These are phyloP conservation scores for Umbelopsis ramanniana DNA, from an alignment of 192 early-diverging fungal species.

Conservation along the genomic window DNA sequence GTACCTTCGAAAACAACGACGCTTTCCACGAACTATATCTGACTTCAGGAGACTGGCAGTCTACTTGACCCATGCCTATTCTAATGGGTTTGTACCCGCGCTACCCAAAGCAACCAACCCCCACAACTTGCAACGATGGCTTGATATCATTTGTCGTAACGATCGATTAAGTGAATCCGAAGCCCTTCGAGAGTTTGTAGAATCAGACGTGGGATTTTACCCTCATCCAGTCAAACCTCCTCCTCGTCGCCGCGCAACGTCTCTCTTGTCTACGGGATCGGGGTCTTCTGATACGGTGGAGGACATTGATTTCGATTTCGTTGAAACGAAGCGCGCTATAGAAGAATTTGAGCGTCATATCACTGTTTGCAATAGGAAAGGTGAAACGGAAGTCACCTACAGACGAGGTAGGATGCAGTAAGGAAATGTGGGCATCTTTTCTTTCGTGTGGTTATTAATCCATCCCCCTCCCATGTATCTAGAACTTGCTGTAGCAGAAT, in stretches of 20 bases:
- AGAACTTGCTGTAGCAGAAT: conserved; percentile 24
- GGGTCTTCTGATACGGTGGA: conserved; percentile 21
- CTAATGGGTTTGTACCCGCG: conserved; percentile 29
- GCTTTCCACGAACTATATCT: conserved; percentile 37
- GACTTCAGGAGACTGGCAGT: conserved; percentile 31
- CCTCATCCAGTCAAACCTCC: background rate
- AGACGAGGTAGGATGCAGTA: background rate
- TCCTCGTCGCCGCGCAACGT: background rate
- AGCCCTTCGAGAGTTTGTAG: conserved; percentile 42
- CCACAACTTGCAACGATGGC: conserved; percentile 29
- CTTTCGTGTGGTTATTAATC: background rate
- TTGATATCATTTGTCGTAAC: conserved; percentile 30
- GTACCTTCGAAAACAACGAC: conserved; percentile 37
- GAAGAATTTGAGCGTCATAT: conserved; percentile 23
- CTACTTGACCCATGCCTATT: conserved; percentile 25
- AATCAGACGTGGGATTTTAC: conserved; percentile 36
- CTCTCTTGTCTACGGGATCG: background rate
- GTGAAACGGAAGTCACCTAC: background rate
- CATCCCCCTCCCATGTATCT: background rate
- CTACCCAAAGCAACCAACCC: conserved; percentile 14
- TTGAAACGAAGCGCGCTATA: conserved; percentile 24
- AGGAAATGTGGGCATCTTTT: no score
- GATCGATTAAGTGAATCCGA: conserved; percentile 22
- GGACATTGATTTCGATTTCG: conserved; percentile 16
- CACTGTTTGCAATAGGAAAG: background rate